A percentile compares a stretch with the other conserved stretches of the same genome.
phyloP scores from a whole-genome alignment of 106 monocot species.

The Dactylorhiza incarnata region DNA sequence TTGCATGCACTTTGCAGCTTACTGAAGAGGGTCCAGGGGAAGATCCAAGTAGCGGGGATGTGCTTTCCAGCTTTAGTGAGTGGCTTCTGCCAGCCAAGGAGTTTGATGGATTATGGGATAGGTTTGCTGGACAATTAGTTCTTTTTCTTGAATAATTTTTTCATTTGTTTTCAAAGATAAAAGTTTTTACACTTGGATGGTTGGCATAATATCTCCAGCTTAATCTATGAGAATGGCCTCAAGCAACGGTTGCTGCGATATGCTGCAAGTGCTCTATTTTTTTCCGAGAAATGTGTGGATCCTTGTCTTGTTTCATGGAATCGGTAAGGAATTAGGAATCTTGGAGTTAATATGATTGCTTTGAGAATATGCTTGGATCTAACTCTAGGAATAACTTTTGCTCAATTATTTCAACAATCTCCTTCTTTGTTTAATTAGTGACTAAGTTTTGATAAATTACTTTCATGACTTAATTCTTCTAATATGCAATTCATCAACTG shows the following conservation, averaged over 20 bases:
- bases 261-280: constrained; percentile 94
- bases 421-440: background rate
- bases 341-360: background rate
- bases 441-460: background rate
- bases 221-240: constrained; percentile 95
- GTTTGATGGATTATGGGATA: constrained; percentile 98
- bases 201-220: constrained; percentile 27
- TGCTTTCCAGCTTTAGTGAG: constrained; percentile 90
- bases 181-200: background rate
- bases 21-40: constrained; percentile 96
- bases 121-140: constrained; percentile 31
- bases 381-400: background rate
- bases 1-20: constrained; percentile 35
- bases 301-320: constrained; percentile 99
- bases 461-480: background rate
- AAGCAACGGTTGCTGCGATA: constrained; percentile 85
- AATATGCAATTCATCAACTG: background rate
- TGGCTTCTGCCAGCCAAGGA: constrained; percentile 87
- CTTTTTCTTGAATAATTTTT: background rate
- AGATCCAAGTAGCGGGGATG: constrained; percentile 76
- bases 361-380: background rate
- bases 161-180: background rate
- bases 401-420: background rate
- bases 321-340: constrained; percentile 33
- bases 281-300: constrained; percentile 87